A percentile compares a stretch with the other conserved stretches of the same genome.
Evolutionary conservation across 2,329 filamentous ascomycete species (phyloP).

Genomic region (Ophiocordyceps camponoti-leonardi): DNA sequence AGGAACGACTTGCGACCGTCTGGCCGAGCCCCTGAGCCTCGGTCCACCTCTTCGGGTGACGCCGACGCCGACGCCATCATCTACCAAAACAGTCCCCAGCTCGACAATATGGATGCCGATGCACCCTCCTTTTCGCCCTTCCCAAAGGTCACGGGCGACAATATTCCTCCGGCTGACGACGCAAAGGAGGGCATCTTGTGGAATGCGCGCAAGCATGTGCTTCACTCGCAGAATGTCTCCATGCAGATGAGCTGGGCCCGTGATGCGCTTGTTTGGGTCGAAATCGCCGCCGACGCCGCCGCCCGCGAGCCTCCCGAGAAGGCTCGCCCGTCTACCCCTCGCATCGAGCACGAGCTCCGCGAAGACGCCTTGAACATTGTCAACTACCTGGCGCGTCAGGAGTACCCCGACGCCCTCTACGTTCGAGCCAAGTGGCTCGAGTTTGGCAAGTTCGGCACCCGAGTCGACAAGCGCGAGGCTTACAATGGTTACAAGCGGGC

Average conservation of each 20-base stretch:
- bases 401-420: constrained; percentile 86
- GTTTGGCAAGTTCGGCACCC: constrained; percentile 87
- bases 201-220: constrained; percentile 63
- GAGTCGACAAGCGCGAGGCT: constrained; percentile 86
- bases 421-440: constrained; percentile 94
- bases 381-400: constrained; percentile 73
- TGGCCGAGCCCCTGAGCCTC: constrained; percentile 1
- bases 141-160: constrained; percentile 68
- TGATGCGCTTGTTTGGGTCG: constrained; percentile 77
- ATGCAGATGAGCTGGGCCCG: constrained; percentile 96
- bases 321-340: constrained; percentile 59
- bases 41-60: constrained; percentile 8
- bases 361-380: constrained; percentile 86
- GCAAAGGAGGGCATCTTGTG: constrained; percentile 85
- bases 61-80: constrained; percentile 16
- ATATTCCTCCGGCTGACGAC: constrained; percentile 85
- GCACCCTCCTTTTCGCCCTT: constrained; percentile 80
- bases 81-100: constrained; percentile 19
- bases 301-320: constrained; percentile 38
- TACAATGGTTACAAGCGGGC: constrained; percentile 74
- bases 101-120: constrained; percentile 29
- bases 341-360: constrained; percentile 74
- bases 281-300: constrained; percentile 64
- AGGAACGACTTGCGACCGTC: constrained; percentile 9
- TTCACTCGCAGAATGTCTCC: constrained; percentile 86